Base-by-base conservation (phyloP, 176 grass and related monocot species). In the Hyparrhenia diplandra region DNA sequence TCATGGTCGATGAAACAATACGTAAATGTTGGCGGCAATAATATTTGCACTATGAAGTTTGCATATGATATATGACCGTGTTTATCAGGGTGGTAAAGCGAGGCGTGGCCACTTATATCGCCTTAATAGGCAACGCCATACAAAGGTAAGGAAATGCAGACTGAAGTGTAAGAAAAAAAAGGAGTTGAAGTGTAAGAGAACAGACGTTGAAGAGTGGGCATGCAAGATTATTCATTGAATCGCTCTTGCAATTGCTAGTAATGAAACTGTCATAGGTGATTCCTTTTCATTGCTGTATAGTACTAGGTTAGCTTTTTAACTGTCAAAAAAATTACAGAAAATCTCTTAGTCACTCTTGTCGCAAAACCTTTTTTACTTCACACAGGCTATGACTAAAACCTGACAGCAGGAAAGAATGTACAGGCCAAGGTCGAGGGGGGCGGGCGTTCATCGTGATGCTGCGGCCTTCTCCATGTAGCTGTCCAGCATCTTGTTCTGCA, bases 401-500 rank as follows among this genome's bases (percentile, higher is more conserved):
- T 76, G 55, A 71, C 74, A 18, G 13, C 1, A 35, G 45, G 13
- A 42, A 67, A 71, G 43, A 71, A 84, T 84, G 21, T 80, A 80
- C 82, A 84, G 31, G 39, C 29, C 25, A 43, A 62, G 64, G 64
- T 63, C 43, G 29, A 10, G 49, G 6, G 20, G 29, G 36, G 13
- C 41, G 16, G 18, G 6, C 1, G n/a, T 54, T 45, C 77, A 85
- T 76, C 21, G 20, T 1, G 68, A 14, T 8, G 63, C 25, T 24
- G 43, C 3, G 64, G 51, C 34, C n/a, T 20, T 88, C 32, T 58
- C 21, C 23, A 97, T 25, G 69, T 80, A 91, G 0, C 24, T 69
- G 55, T 97, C 91, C 29, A 93, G 86, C 84, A 80, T 64, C 0
- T 46, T 62, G 83, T 97, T 97, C 36, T 74, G 36, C 4, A 76